A percentile compares a stretch with the other conserved stretches of the same genome.
phyloP scores from a whole-genome alignment of 2,329 filamentous ascomycete species.

The Tolypocladium ovalisporum region DNA sequence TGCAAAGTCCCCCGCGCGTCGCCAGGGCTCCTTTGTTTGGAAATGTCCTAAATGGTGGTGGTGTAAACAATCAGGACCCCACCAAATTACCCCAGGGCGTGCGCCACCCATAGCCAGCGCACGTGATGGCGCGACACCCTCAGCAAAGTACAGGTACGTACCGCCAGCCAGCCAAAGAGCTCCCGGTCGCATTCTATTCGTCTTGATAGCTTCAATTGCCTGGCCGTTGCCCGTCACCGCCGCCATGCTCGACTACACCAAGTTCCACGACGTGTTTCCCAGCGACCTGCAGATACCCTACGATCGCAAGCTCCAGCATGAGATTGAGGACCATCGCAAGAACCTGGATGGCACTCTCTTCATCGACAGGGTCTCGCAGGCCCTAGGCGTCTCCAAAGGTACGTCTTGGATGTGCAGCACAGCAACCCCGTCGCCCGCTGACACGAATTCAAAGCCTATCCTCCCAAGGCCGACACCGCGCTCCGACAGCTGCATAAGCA shows the following conservation, averaged over 20 bases:
- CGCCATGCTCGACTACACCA: constrained; percentile 51
- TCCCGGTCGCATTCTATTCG: not conserved
- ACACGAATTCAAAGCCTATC: constrained; percentile 46
- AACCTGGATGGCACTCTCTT: constrained; percentile 61
- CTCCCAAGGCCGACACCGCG: constrained; percentile 57
- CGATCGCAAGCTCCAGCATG: constrained; percentile 46
- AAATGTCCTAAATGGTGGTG: constrained; percentile 19
- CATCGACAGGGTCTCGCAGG: constrained; percentile 65
- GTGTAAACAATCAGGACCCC: constrained; percentile 26
- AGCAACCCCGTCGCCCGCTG: not conserved
- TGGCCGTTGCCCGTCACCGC: not conserved
- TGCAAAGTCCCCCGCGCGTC: constrained; percentile 1
- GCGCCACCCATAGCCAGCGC: not conserved
- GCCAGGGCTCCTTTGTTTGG: constrained; percentile 2
- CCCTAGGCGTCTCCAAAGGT: constrained; percentile 62
- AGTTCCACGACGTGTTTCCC: constrained; percentile 59
- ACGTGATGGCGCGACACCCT: constrained; percentile 11
- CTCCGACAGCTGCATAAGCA: constrained; percentile 60
- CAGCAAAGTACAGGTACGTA: not conserved
- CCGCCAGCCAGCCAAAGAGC: not conserved
- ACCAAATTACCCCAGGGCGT: not conserved
- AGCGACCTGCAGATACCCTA: constrained; percentile 50
- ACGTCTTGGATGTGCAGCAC: constrained; percentile 5
- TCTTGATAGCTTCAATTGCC: not conserved
- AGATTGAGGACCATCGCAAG: constrained; percentile 57